phyloP scores from a whole-genome alignment of 1,284 basidiomycete species.

The Sanghuangporus baumii region DNA sequence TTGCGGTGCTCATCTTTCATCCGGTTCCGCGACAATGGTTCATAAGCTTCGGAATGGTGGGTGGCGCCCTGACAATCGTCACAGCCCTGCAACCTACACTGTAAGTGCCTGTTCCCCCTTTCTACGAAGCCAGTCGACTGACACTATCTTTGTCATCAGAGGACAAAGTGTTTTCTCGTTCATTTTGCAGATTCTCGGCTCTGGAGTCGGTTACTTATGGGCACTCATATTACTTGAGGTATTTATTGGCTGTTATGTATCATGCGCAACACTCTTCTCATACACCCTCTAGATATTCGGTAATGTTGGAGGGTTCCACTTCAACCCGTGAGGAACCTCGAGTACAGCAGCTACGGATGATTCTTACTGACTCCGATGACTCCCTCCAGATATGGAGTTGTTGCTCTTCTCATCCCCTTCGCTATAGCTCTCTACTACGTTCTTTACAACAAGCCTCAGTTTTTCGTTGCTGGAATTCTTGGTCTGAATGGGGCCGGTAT shows the following conservation, averaged over 20 bases:
- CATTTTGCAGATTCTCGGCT: slow-evolving; percentile 29
- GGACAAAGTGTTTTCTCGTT: slow-evolving; percentile 29
- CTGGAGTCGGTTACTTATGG: slow-evolving; percentile 22
- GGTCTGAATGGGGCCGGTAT: slow-evolving; percentile 26
- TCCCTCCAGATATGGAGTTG: slow-evolving; percentile 21
- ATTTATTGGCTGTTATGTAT: background rate
- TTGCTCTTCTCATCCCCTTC: slow-evolving; percentile 23
- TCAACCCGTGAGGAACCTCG: slow-evolving; percentile 27
- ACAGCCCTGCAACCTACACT: slow-evolving; percentile 29
- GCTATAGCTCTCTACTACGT: slow-evolving; percentile 25
- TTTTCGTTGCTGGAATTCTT: slow-evolving; percentile 22
- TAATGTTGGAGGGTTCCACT: slow-evolving; percentile 30
- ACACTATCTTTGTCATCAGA: background rate
- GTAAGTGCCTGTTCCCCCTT: slow-evolving; percentile 15
- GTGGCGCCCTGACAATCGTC: slow-evolving; percentile 29
- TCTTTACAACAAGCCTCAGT: slow-evolving; percentile 26
- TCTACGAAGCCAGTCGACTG: background rate
- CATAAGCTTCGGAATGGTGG: slow-evolving; percentile 27
- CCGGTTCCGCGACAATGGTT: slow-evolving; percentile 26
- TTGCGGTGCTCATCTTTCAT: slow-evolving; percentile 25
- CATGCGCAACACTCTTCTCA: background rate
- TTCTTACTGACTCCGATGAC: background rate
- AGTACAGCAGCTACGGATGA: background rate
- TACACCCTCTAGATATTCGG: slow-evolving; percentile 25
- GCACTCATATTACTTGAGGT: slow-evolving; percentile 22